A percentile compares a stretch with the other conserved stretches of the same genome.
phyloP scores from a whole-genome alignment of 352 stramenopile species.

The Globisporangium paroecandrum region DNA sequence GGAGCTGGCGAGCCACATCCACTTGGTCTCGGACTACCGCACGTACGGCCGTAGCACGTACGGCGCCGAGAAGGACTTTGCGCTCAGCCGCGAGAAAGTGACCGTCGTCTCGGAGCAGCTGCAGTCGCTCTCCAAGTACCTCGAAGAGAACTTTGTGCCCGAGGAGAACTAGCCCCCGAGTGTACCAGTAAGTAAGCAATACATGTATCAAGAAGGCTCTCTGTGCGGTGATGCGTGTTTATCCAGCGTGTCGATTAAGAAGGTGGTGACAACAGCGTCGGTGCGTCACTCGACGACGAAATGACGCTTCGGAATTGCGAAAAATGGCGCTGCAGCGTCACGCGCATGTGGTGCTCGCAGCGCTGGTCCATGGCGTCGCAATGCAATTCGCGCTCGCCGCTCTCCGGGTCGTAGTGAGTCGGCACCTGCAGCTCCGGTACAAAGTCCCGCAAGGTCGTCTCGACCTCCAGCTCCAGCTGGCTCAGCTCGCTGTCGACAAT shows the following conservation, averaged over 20 bases:
- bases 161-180: constrained; percentile 44
- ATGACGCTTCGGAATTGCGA: constrained; percentile 29
- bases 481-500: constrained; percentile 13
- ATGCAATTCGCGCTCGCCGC: constrained; percentile 19
- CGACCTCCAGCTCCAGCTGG: constrained; percentile 28
- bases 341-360: constrained; percentile 33
- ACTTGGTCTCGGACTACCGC: constrained; percentile 84
- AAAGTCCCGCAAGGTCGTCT: constrained; percentile 37
- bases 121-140: constrained; percentile 66
- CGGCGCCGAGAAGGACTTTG: constrained; percentile 77
- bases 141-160: constrained; percentile 68
- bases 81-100: constrained; percentile 75
- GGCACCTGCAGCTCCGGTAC: constrained; percentile 30
- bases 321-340: constrained; percentile 62
- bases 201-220: background rate
- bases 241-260: background rate
- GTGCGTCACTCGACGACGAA: background rate
- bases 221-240: background rate
- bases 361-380: constrained; percentile 26
- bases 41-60: constrained; percentile 82
- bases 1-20: constrained; percentile 78
- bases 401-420: constrained; percentile 2
- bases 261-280: background rate
- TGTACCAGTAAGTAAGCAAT: background rate
- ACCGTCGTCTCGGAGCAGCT: constrained; percentile 77